Percentiles rank a stretch among this genome's conserved stretches.
phyloP scores from a whole-genome alignment of 768 basidiomycete species.

The Candolleomyces efflorescens region DNA sequence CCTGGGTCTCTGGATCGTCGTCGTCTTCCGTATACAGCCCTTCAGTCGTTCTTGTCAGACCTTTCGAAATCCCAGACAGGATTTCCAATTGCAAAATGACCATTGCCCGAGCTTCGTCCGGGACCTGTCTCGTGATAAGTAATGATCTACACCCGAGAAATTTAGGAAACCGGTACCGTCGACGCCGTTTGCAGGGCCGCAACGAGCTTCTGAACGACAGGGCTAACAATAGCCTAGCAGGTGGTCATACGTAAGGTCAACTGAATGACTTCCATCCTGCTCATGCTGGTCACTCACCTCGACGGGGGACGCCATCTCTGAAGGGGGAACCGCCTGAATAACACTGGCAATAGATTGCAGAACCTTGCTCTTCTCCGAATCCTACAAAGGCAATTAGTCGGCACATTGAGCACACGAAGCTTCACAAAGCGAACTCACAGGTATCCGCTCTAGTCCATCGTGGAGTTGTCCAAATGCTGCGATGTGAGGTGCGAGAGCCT shows the following conservation, averaged over 20 bases:
- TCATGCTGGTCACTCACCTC: constrained; percentile 39
- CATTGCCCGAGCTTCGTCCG: constrained; percentile 64
- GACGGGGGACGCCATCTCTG: constrained; percentile 73
- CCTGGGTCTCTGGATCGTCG: constrained; percentile 46
- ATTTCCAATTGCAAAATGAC: constrained; percentile 75
- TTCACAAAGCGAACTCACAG: constrained; percentile 42
- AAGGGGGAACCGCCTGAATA: constrained; percentile 82
- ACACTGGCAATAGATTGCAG: constrained; percentile 91
- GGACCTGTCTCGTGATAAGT: constrained; percentile 40
- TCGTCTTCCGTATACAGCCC: constrained; percentile 56
- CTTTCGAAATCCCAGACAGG: constrained; percentile 81
- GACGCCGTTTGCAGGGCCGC: constrained; percentile 53
- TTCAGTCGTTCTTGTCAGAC: constrained; percentile 76
- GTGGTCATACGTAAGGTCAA: not conserved
- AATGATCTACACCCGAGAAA: not conserved
- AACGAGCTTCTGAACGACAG: constrained; percentile 67
- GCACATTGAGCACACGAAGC: not conserved
- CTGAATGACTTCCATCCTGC: not conserved
- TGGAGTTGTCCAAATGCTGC: constrained; percentile 82
- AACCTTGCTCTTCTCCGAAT: constrained; percentile 86
- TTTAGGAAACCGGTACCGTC: constrained; percentile 35
- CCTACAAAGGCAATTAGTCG: constrained; percentile 32
- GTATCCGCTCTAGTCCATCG: constrained; percentile 67
- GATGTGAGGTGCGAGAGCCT: constrained; percentile 80
- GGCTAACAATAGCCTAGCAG: constrained; percentile 71